Evolutionary conservation across 768 basidiomycete species (phyloP).

Genomic region (Rickenella mellea): DNA sequence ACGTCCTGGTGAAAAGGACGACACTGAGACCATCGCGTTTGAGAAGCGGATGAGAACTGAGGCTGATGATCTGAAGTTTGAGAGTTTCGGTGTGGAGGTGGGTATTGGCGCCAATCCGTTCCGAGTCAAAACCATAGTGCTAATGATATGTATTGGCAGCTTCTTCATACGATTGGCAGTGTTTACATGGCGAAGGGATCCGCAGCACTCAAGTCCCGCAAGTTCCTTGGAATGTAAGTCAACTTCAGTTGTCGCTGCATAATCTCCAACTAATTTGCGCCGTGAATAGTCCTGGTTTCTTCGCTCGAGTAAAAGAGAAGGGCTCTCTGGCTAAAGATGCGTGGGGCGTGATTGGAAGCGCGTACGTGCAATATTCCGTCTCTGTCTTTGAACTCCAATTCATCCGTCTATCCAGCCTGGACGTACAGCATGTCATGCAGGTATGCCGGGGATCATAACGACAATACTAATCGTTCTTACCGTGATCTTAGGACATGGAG

Average conservation of each 20-base stretch:
- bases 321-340: slow-evolving; percentile 90
- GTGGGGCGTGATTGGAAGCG: slow-evolving; percentile 94
- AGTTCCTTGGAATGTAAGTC: slow-evolving; percentile 81
- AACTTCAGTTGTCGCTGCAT: slow-evolving; percentile 4
- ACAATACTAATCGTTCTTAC: slow-evolving; percentile 11
- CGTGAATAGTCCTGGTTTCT: slow-evolving; percentile 70
- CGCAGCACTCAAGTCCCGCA: slow-evolving; percentile 83
- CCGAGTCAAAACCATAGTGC: neutral
- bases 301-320: slow-evolving; percentile 90
- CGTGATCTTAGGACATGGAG: slow-evolving; percentile 73
- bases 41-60: slow-evolving; percentile 71
- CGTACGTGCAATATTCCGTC: slow-evolving; percentile 42
- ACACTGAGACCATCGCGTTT: slow-evolving; percentile 75
- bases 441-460: neutral
- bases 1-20: slow-evolving; percentile 68
- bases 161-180: slow-evolving; percentile 82
- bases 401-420: slow-evolving; percentile 33
- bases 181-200: slow-evolving; percentile 92
- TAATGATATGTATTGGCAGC: slow-evolving; percentile 32
- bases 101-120: slow-evolving; percentile 12
- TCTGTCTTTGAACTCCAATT: neutral
- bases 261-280: slow-evolving; percentile 1
- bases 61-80: slow-evolving; percentile 90
- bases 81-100: slow-evolving; percentile 96
- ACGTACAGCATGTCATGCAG: slow-evolving; percentile 70